Conservation (phyloP, 345 rosid genomes). For the Ricinus communis region DNA sequence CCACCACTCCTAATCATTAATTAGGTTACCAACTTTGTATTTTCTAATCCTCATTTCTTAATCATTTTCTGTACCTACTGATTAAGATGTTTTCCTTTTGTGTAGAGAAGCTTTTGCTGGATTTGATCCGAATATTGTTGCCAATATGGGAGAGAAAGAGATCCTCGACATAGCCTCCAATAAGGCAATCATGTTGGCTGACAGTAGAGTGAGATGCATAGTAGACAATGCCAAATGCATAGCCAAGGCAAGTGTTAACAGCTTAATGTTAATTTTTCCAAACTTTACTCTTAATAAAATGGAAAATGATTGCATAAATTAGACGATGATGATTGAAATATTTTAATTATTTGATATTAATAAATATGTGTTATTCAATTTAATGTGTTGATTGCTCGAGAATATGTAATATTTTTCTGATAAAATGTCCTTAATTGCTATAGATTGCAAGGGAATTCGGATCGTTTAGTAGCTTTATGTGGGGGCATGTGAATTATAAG, state of each 20-base stretch:
- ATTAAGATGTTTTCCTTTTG: no score
- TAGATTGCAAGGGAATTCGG: conserved; percentile 78
- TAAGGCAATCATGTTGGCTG: conserved; percentile 72
- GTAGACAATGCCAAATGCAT: conserved; percentile 89
- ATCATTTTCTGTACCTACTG: no score
- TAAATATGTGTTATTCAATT: not conserved
- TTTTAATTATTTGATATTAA: not conserved
- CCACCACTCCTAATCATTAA: not conserved
- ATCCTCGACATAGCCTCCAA: conserved; percentile 66
- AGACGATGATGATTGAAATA: no score
- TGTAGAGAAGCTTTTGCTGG: conserved; percentile 73
- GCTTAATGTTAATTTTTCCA: no score
- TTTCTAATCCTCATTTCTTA: no score
- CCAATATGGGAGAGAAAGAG: conserved; percentile 83
- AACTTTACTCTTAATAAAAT: no score
- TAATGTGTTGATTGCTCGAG: not conserved
- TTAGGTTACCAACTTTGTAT: not conserved
- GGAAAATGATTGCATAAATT: no score
- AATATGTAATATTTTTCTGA: not conserved
- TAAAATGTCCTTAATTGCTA: not conserved
- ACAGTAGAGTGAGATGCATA: conserved; percentile 81
- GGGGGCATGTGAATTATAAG: conserved; percentile 85
- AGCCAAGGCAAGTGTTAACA: conserved; percentile 54
- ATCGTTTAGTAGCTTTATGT: conserved; percentile 79
- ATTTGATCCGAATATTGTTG: conserved; percentile 72